Percentiles rank a stretch among this genome's conserved stretches.
Conservation (phyloP, 2,329 filamentous ascomycete species). For the Claviceps sorghi region DNA sequence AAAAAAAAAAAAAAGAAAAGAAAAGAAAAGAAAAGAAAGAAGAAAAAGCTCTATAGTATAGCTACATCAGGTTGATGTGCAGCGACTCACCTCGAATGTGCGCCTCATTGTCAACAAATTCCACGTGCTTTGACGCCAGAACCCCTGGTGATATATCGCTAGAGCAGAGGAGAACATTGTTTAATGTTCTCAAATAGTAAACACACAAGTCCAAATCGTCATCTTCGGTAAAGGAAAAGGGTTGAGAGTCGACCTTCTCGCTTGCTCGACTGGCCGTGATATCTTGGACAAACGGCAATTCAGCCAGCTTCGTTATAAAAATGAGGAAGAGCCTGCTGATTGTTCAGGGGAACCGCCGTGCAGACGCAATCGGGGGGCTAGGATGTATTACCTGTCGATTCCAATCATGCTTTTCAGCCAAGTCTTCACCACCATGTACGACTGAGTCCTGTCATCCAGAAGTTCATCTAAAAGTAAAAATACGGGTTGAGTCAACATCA, state of each 20-base stretch:
- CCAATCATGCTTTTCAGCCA: constrained; percentile 62
- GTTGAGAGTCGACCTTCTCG: constrained; percentile 8
- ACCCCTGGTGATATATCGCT: constrained; percentile 53
- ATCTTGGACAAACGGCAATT: constrained; percentile 34
- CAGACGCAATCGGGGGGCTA: neutral
- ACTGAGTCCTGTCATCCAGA: constrained; percentile 54
- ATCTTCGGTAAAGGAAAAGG: constrained; percentile 27
- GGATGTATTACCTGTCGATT: constrained; percentile 41
- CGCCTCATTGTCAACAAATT: constrained; percentile 13
- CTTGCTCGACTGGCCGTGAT: constrained; percentile 4
- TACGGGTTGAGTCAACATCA: constrained; percentile 66
- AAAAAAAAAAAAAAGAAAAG: too few relatives aligned
- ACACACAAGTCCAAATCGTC: constrained; percentile 63
- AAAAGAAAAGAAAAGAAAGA: neutral
- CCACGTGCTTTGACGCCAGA: constrained; percentile 44
- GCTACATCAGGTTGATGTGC: neutral
- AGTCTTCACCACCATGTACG: constrained; percentile 60
- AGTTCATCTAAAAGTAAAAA: constrained; percentile 72
- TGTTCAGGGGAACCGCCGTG: constrained; percentile 1
- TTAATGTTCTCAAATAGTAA: constrained; percentile 64
- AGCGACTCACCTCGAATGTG: constrained; percentile 35
- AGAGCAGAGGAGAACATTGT: constrained; percentile 57
- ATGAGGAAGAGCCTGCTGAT: constrained; percentile 41
- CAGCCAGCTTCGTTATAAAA: constrained; percentile 42
- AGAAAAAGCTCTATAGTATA: neutral